These are phyloP conservation scores for Singerocomus rubriflavus DNA, from an alignment of 1,284 basidiomycete species.

Conservation along the genomic window DNA sequence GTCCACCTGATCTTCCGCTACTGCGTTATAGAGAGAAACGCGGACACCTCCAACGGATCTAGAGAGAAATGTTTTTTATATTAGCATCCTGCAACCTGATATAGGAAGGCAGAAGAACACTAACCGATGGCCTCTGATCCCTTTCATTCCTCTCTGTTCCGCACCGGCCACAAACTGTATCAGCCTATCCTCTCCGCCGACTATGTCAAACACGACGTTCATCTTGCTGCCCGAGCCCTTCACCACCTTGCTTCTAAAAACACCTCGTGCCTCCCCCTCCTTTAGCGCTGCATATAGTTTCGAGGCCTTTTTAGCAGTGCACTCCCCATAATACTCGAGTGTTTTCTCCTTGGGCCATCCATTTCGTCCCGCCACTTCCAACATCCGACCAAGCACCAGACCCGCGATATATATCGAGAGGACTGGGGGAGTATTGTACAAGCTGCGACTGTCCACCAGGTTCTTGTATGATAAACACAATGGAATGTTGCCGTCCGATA, in stretches of 20 bases:
- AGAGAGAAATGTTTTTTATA: not conserved
- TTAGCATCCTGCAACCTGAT: constrained; percentile 3
- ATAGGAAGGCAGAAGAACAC: constrained; percentile 30
- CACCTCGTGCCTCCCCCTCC: constrained; percentile 66
- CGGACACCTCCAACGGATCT: constrained; percentile 82
- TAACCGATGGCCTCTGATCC: constrained; percentile 89
- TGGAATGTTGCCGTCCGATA: constrained; percentile 75
- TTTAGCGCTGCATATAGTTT: constrained; percentile 73
- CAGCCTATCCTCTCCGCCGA: constrained; percentile 66
- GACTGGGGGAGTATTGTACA: constrained; percentile 96
- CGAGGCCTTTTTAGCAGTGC: constrained; percentile 71
- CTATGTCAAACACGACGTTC: constrained; percentile 86
- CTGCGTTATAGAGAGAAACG: constrained; percentile 92
- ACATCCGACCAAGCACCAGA: constrained; percentile 78
- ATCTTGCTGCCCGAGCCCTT: constrained; percentile 83
- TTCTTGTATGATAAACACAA: constrained; percentile 85
- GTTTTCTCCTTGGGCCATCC: constrained; percentile 53
- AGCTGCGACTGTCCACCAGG: constrained; percentile 68
- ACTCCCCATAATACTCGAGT: constrained; percentile 61
- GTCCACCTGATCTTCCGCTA: constrained; percentile 76
- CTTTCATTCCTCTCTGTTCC: constrained; percentile 74
- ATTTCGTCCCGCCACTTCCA: constrained; percentile 31
- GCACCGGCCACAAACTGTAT: constrained; percentile 78
- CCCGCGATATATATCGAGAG: constrained; percentile 92
- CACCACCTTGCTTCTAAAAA: constrained; percentile 67